phyloP scores from a whole-genome alignment of 2,329 filamentous ascomycete species.

The Stagonosporopsis chrysanthemi region DNA sequence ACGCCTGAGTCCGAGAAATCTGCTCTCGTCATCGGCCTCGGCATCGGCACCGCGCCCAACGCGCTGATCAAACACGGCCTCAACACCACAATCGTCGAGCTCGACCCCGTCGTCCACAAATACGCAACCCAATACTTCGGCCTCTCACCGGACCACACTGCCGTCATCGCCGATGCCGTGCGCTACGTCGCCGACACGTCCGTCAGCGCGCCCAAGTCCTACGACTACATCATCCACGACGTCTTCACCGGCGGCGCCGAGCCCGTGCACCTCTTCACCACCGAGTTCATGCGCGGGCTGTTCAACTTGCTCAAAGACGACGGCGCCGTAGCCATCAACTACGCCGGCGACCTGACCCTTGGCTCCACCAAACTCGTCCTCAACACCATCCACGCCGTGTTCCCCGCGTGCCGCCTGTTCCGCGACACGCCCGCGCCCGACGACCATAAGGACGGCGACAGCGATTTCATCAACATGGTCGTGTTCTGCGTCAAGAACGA shows the following conservation, averaged over 20 bases:
- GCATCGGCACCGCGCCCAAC: slow-evolving; percentile 89
- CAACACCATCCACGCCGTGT: slow-evolving; percentile 81
- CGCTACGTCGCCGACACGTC: slow-evolving; percentile 67
- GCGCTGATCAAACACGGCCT: slow-evolving; percentile 88
- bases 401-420: slow-evolving; percentile 90
- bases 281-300: slow-evolving; percentile 79
- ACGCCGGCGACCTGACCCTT: slow-evolving; percentile 84
- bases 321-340: slow-evolving; percentile 93
- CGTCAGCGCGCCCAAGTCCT: slow-evolving; percentile 57
- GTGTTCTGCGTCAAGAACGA: slow-evolving; percentile 83
- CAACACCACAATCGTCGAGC: slow-evolving; percentile 91
- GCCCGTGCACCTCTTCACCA: slow-evolving; percentile 85
- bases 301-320: slow-evolving; percentile 74
- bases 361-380: slow-evolving; percentile 80
- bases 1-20: slow-evolving; percentile 71
- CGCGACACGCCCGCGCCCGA: slow-evolving; percentile 72
- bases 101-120: slow-evolving; percentile 87
- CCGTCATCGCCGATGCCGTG: slow-evolving; percentile 84
- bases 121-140: slow-evolving; percentile 85
- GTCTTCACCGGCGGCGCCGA: slow-evolving; percentile 97
- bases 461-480: slow-evolving; percentile 93
- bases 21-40: slow-evolving; percentile 88
- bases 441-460: slow-evolving; percentile 40
- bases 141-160: slow-evolving; percentile 77
- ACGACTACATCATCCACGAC: slow-evolving; percentile 95